Conservation (phyloP, 1,139 yeast species). For the Candida buenavistaensis region DNA sequence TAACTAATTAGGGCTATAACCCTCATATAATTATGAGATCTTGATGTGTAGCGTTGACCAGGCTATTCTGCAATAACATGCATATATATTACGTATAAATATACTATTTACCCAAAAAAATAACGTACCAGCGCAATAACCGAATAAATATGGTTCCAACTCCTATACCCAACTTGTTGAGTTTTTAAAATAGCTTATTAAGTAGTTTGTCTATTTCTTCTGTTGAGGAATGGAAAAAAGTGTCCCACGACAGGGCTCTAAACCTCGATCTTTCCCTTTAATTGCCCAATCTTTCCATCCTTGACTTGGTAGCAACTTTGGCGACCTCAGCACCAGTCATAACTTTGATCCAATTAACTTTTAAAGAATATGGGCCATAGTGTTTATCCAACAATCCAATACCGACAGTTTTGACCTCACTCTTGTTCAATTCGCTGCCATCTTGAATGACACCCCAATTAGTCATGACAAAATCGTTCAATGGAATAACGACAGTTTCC, state of each 20-base stretch:
- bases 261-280: neutral
- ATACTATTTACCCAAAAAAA: too few relatives aligned
- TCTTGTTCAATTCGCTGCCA: slow-evolving; percentile 58
- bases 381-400: slow-evolving; percentile 77
- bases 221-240: too few relatives aligned
- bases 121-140: too few relatives aligned
- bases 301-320: slow-evolving; percentile 34
- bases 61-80: too few relatives aligned
- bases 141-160: too few relatives aligned
- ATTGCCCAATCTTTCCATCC: slow-evolving; percentile 15
- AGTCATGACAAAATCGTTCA: slow-evolving; percentile 78
- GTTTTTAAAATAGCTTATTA: neutral
- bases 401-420: slow-evolving; percentile 72
- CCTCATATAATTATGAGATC: too few relatives aligned
- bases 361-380: slow-evolving; percentile 72
- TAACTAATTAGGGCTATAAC: slow-evolving; percentile 5
- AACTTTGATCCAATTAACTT: slow-evolving; percentile 74
- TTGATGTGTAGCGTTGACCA: too few relatives aligned
- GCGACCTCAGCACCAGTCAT: slow-evolving; percentile 57
- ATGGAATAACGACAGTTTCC: slow-evolving; percentile 81
- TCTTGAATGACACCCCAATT: slow-evolving; percentile 82
- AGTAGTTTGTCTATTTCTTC: too few relatives aligned
- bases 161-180: too few relatives aligned
- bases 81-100: too few relatives aligned
- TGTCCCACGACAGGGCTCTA: too few relatives aligned